phyloP scores from a whole-genome alignment of 306 rosid genomes.

The Canavalia ensiformis region DNA sequence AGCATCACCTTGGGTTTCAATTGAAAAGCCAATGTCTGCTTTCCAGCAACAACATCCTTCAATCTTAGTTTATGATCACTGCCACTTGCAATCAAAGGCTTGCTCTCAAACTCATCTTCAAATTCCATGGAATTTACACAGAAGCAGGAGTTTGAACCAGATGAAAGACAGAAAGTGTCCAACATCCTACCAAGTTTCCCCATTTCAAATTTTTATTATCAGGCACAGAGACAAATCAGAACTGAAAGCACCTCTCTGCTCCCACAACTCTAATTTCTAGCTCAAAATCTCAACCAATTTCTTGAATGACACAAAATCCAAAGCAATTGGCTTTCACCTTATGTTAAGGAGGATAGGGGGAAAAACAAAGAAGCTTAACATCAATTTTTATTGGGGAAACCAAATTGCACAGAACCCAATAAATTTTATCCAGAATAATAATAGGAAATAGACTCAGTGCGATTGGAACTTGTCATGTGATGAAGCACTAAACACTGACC shows the following conservation, averaged over 20 bases:
- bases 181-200: slow-evolving; percentile 75
- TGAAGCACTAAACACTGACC: slow-evolving; percentile 38
- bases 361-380: slow-evolving; percentile 45
- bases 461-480: slow-evolving; percentile 64
- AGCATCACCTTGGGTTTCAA: slow-evolving; percentile 82
- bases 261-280: slow-evolving; percentile 6
- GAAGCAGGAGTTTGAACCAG: slow-evolving; percentile 74
- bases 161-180: slow-evolving; percentile 66
- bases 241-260: slow-evolving; percentile 29
- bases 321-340: slow-evolving; percentile 16
- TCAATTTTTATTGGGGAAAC: slow-evolving; percentile 59
- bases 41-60: slow-evolving; percentile 78
- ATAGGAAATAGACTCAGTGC: slow-evolving; percentile 30
- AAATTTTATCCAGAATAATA: slow-evolving; percentile 48
- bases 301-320: slow-evolving; percentile 41
- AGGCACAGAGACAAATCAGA: slow-evolving; percentile 16
- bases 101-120: slow-evolving; percentile 71
- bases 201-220: slow-evolving; percentile 56
- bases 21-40: slow-evolving; percentile 86
- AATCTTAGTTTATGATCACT: slow-evolving; percentile 58
- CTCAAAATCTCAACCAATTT: slow-evolving; percentile 15
- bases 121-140: slow-evolving; percentile 68
- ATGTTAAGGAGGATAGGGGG: slow-evolving; percentile 22
- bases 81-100: slow-evolving; percentile 61
- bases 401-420: slow-evolving; percentile 59